Conservation (phyloP, 805 yeast genomes). For the Kluyveromyces lactis region DNA sequence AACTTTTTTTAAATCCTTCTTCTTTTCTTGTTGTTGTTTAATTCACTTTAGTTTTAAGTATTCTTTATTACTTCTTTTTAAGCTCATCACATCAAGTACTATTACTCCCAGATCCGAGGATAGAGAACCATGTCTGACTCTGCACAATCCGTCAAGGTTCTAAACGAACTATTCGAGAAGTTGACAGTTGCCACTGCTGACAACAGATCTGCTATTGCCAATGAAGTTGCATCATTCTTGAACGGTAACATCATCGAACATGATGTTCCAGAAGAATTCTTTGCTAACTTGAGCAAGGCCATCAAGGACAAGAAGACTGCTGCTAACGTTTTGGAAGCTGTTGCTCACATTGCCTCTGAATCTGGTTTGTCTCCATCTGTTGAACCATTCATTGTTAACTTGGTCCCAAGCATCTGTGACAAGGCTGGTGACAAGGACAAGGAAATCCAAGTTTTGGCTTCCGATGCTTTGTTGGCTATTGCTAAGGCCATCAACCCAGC, state of each 20-base stretch:
- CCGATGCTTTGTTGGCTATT: slow-evolving; percentile 67
- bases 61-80: too few species aligned
- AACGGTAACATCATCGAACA: slow-evolving; percentile 97
- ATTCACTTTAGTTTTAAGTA: too few species aligned
- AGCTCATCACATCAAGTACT: too few species aligned
- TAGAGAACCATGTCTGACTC: slow-evolving; percentile 35
- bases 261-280: slow-evolving; percentile 90
- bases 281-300: slow-evolving; percentile 65
- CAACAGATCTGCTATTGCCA: slow-evolving; percentile 76
- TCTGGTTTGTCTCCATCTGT: slow-evolving; percentile 80
- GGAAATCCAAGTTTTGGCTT: slow-evolving; percentile 65
- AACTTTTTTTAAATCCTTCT: too few species aligned
- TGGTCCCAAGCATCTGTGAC: slow-evolving; percentile 60
- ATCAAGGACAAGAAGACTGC: slow-evolving; percentile 76
- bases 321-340: slow-evolving; percentile 76
- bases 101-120: background rate
- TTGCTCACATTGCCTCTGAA: slow-evolving; percentile 74
- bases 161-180: slow-evolving; percentile 88
- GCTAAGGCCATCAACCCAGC: slow-evolving; percentile 83
- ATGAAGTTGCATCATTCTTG: slow-evolving; percentile 85
- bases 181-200: slow-evolving; percentile 83
- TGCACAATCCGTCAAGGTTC: slow-evolving; percentile 55
- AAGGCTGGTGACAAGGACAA: slow-evolving; percentile 88
- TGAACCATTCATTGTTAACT: slow-evolving; percentile 87
- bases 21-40: too few species aligned